A percentile compares a stretch with the other conserved stretches of the same genome.
Conservation (phyloP, 345 rosid species). For the Brassica carinata region DNA sequence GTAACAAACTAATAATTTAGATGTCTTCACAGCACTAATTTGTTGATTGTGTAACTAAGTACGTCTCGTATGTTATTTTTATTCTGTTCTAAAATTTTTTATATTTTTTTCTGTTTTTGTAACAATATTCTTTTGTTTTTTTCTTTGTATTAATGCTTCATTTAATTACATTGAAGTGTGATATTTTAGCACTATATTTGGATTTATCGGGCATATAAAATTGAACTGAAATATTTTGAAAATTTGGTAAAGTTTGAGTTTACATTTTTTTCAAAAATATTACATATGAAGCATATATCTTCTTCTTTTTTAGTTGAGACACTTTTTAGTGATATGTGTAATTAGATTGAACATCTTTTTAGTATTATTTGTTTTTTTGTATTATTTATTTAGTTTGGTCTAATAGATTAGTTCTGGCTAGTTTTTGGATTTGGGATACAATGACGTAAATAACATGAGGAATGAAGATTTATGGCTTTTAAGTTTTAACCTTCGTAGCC, state of each 20-base stretch:
- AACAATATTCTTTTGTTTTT: neutral
- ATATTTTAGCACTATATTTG: too few relatives aligned
- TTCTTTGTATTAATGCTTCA: neutral
- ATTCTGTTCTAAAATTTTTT: neutral
- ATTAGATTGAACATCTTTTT: neutral
- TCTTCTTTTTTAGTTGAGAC: neutral
- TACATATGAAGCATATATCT: neutral
- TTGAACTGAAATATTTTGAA: neutral
- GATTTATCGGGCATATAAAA: neutral
- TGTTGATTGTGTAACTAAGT: neutral
- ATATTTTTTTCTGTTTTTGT: neutral
- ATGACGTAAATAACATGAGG: neutral
- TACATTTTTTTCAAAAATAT: neutral
- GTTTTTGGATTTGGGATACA: neutral
- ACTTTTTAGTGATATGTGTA: neutral
- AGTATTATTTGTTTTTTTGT: too few relatives aligned
- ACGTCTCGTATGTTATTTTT: neutral
- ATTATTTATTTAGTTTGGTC: neutral
- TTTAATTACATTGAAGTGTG: neutral
- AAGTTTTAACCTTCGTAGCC: neutral
- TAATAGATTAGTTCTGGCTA: neutral
- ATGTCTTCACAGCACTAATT: too few relatives aligned
- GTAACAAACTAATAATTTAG: too few relatives aligned
- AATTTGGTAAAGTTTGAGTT: neutral
- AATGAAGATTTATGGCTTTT: neutral